Evolutionary conservation across 257 asterid genomes (phyloP).

Genomic region (Scutellaria baicalensis): DNA sequence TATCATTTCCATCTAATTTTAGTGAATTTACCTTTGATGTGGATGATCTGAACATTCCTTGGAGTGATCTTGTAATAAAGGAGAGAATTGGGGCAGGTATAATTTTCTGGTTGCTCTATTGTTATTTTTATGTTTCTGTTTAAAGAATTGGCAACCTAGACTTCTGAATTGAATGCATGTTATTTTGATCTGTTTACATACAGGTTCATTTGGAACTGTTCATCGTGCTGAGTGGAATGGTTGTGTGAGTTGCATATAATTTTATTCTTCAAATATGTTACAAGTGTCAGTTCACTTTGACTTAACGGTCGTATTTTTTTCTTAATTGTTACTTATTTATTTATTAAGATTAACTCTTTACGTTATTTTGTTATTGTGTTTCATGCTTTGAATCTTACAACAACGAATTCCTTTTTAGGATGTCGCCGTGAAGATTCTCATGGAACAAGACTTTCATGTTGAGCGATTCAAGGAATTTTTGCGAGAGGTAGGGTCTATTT

Average conservation of each 20-base stretch:
- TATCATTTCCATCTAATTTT: conserved; percentile 31
- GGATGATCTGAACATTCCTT: conserved; percentile 77
- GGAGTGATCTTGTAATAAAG: conserved; percentile 80
- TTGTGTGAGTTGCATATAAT: conserved; percentile 57
- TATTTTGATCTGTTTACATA: conserved; percentile 10
- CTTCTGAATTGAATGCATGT: conserved; percentile 11
- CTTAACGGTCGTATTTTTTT: not conserved
- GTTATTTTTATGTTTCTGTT: not conserved
- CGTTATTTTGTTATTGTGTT: conserved; percentile 2
- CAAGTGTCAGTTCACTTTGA: conserved; percentile 4
- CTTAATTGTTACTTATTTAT: too few species aligned
- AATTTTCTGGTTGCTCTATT: conserved; percentile 13
- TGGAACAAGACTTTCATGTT: conserved; percentile 84
- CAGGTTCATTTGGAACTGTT: conserved; percentile 98
- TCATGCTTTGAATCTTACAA: conserved; percentile 16
- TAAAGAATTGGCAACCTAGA: not conserved
- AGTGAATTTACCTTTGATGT: conserved; percentile 52
- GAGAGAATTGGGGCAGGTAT: conserved; percentile 96
- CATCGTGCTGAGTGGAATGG: conserved; percentile 99
- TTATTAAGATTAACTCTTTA: not conserved
- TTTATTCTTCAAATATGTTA: conserved; percentile 10
- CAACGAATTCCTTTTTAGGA: conserved; percentile 53
- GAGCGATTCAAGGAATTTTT: conserved; percentile 70
- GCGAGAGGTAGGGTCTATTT: conserved; percentile 51
- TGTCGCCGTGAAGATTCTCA: conserved; percentile 96